Evolutionary conservation across 495 filamentous ascomycete species (phyloP), one percentile per base, ranked within the genome.

Genomic region (Echria macrotheca): DNA sequence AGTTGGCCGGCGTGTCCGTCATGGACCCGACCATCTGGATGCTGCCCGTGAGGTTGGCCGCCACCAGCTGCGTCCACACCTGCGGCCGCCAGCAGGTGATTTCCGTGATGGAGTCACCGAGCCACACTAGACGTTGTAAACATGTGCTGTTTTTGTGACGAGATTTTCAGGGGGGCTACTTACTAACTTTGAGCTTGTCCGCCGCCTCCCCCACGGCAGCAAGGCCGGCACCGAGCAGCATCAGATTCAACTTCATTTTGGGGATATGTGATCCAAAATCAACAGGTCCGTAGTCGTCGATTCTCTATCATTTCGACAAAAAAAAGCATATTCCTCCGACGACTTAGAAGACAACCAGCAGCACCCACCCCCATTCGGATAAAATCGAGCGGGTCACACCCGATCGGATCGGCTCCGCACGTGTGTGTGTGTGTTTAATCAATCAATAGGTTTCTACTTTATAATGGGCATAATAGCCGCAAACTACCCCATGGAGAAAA

Each of bases 81-180:
- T 57, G 54, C 17, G 65, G 55, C 18, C 65, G 49, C 65, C 65
- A 68, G 42, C 65, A 68, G 21, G 61, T 61, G 35, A 66, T 50
- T 45, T 68, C 65, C 1, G 65, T 68, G 32, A 68, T 61, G 46
- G 61, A 66, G 49, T 68, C 65, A 17, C 65, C 65, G 2, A 68
- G 54, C 1, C 58, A 54, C 61, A 68, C 61, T 68, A 18, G 12
- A 43, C 10, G 4, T 2, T 5, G 3, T 15, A 2, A 17, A 15
- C 23, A 3, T 17, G 14, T 44, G 9, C 14, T 8, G 3, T 7
- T 15, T 8, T 14, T 29, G n/a, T 29, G 25, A 6, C 17, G 25
- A 32, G 41, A 14, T 1, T 11, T 10, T 3, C 4, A 11, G 18
- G 28, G 37, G 24, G 25, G 23, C 14, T 14, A 53, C 55, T 48